A percentile compares a stretch with the other conserved stretches of the same genome.
phyloP scores from a whole-genome alignment of 208 protist species.

The Trypanosomatidae sp. region DNA sequence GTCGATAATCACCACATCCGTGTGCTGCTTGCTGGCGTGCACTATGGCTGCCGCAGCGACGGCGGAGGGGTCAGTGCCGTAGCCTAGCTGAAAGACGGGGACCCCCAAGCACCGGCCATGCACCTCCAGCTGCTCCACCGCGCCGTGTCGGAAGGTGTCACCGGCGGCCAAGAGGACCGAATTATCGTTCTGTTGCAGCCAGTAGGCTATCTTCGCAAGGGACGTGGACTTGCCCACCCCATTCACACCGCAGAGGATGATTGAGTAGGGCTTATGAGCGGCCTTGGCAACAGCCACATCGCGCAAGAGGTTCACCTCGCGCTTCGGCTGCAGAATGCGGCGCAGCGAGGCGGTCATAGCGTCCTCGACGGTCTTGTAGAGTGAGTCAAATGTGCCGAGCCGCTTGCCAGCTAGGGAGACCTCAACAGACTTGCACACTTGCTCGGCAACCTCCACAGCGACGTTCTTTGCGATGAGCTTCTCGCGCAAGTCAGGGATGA shows the following conservation, averaged over 20 bases:
- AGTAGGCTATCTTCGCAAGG: constrained; percentile 98
- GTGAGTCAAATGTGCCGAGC: constrained; percentile 91
- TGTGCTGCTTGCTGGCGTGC: constrained; percentile 79
- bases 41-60: constrained; percentile 94
- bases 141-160: constrained; percentile 99
- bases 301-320: constrained; percentile 95
- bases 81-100: constrained; percentile 96
- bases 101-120: constrained; percentile 94
- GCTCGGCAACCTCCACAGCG: constrained; percentile 95
- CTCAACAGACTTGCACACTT: constrained; percentile 95
- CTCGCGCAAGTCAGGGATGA: constrained; percentile 91
- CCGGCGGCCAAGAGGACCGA: constrained; percentile 97
- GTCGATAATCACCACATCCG: constrained; percentile 99
- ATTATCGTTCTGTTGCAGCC: constrained; percentile 93
- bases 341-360: constrained; percentile 91
- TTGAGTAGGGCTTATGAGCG: constrained; percentile 93
- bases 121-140: constrained; percentile 99
- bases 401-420: constrained; percentile 91
- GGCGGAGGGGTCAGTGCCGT: constrained; percentile 95
- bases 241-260: constrained; percentile 99
- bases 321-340: constrained; percentile 97
- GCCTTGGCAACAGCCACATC: constrained; percentile 77
- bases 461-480: constrained; percentile 99
- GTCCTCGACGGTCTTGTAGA: constrained; percentile 76
- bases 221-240: constrained; percentile 99